A percentile compares a stretch with the other conserved stretches of the same genome.
phyloP scores from a whole-genome alignment of 169 alveolate genomes.

The Eimeria acervulina region DNA sequence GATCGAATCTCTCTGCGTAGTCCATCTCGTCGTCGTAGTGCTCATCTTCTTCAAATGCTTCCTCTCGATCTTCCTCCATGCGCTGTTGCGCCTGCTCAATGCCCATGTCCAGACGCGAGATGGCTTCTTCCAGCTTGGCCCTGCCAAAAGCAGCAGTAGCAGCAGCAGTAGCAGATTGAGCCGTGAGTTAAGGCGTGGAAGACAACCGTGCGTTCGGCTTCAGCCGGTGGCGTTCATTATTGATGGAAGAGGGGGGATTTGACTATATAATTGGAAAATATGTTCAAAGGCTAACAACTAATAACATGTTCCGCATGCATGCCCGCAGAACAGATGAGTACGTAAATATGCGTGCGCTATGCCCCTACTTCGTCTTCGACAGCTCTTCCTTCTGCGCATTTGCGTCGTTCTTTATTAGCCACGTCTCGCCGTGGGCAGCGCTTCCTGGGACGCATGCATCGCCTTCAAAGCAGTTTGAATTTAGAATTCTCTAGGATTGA shows the following conservation, averaged over 20 bases:
- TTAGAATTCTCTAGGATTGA: not conserved
- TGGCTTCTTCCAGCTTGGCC: constrained; percentile 74
- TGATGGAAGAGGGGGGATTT: not conserved
- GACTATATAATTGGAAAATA: not conserved
- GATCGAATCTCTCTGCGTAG: constrained; percentile 79
- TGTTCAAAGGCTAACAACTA: too few relatives aligned
- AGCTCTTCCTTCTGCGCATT: constrained; percentile 64
- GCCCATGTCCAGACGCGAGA: constrained; percentile 69
- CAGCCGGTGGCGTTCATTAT: too few relatives aligned
- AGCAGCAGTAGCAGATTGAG: not conserved
- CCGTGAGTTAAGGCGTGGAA: too few relatives aligned
- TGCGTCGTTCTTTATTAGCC: constrained; percentile 76
- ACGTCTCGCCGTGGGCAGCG: constrained; percentile 82
- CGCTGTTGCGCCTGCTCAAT: constrained; percentile 72
- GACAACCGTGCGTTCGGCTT: too few relatives aligned
- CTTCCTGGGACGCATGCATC: constrained; percentile 56
- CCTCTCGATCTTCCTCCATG: constrained; percentile 68
- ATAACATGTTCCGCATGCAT: not conserved
- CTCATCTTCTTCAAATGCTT: constrained; percentile 65
- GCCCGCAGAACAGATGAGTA: not conserved
- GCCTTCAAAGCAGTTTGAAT: not conserved
- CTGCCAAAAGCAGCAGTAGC: constrained; percentile 65
- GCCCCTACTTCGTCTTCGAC: constrained; percentile 37
- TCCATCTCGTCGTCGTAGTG: constrained; percentile 80
- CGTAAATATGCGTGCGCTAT: not conserved